These are phyloP conservation scores for Sarocladium brachiariae DNA, from an alignment of 2,329 filamentous ascomycete species.

Conservation along the genomic window DNA sequence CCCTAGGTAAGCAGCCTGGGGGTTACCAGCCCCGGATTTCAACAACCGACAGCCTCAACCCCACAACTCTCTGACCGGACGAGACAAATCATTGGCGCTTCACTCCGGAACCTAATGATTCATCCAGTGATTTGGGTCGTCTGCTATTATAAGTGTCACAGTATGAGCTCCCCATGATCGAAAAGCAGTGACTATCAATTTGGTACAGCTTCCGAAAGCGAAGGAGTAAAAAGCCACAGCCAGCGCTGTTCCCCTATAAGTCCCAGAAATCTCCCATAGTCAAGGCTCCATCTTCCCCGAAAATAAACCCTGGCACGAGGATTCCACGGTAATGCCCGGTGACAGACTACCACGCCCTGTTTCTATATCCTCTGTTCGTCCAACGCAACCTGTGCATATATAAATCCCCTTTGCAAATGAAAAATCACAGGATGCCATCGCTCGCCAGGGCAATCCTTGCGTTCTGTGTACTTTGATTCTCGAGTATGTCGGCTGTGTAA, in stretches of 20 bases:
- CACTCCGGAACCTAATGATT: background rate
- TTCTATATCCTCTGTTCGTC: background rate
- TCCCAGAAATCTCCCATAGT: background rate
- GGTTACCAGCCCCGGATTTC: conserved; percentile 3
- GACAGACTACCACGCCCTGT: conserved; percentile 1
- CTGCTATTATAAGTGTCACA: background rate
- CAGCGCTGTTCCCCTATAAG: background rate
- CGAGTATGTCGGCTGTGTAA: background rate
- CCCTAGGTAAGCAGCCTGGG: background rate
- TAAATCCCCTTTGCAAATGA: background rate
- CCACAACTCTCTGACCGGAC: too few relatives aligned
- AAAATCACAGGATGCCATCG: background rate
- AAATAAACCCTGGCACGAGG: background rate
- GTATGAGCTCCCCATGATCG: too few relatives aligned
- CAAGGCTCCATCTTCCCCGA: background rate
- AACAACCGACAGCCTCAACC: conserved; percentile 5
- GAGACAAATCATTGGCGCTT: too few relatives aligned
- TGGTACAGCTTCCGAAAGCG: conserved; percentile 1
- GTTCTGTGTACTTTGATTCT: background rate
- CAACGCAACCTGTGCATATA: background rate
- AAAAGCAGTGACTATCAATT: background rate
- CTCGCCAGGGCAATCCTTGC: background rate
- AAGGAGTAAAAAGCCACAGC: background rate
- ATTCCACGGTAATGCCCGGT: conserved; percentile 2
- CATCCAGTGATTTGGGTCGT: too few relatives aligned